These are phyloP conservation scores for Fusarium secorum DNA, from an alignment of 2,329 filamentous ascomycete species.

Conservation along the genomic window DNA sequence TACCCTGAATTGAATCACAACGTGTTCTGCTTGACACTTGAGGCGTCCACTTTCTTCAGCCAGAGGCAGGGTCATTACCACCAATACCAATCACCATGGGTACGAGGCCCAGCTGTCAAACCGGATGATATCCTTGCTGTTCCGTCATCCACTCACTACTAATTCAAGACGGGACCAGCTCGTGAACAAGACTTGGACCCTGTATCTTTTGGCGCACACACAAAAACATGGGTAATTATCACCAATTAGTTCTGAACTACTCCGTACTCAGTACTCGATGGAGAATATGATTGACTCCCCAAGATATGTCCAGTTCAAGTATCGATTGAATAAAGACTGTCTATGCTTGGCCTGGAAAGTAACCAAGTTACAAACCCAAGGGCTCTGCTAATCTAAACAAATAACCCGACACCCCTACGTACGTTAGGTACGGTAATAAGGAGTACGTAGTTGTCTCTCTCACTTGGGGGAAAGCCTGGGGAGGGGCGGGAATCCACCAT, in stretches of 20 bases:
- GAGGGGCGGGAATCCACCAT: constrained; percentile 29
- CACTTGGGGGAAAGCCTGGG: constrained; percentile 2
- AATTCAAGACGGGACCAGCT: constrained; percentile 29
- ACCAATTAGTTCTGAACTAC: neutral
- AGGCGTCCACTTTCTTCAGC: neutral
- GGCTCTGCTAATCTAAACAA: neutral
- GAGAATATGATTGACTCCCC: neutral
- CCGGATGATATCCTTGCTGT: constrained; percentile 29
- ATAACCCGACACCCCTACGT: neutral
- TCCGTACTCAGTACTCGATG: neutral
- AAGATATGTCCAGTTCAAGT: neutral
- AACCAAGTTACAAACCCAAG: neutral
- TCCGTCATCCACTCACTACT: constrained; percentile 27
- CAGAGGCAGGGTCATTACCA: neutral
- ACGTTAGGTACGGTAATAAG: neutral
- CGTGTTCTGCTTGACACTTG: constrained; percentile 8
- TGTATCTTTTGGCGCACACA: constrained; percentile 24
- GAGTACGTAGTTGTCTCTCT: neutral
- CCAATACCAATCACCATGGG: neutral
- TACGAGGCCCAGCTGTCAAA: constrained; percentile 27
- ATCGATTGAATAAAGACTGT: neutral
- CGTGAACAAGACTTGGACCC: constrained; percentile 37
- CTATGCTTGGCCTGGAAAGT: neutral
- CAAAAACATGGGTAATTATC: constrained; percentile 14
- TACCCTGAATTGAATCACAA: constrained; percentile 22